Conservation (phyloP, 139 green algal species). For the Auxenochlorella pyrenoidosa region DNA sequence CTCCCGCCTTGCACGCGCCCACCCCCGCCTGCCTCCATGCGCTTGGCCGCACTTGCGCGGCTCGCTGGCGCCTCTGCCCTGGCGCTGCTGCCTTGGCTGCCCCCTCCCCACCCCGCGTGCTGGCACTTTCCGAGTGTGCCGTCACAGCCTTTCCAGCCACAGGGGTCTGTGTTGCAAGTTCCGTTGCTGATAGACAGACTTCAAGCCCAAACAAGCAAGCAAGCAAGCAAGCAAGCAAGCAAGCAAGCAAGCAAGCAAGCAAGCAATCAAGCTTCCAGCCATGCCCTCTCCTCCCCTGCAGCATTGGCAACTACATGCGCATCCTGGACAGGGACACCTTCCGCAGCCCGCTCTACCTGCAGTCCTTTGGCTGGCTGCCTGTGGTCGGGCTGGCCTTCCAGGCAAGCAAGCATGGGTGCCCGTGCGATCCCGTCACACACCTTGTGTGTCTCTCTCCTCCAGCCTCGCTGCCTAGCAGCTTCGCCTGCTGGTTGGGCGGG, state of each 20-base stretch:
- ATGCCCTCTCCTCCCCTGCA: neutral
- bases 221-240: too few relatives aligned
- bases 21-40: neutral
- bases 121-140: too few relatives aligned
- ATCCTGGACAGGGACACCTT: neutral
- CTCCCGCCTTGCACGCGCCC: neutral
- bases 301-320: conserved; percentile 4
- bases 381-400: conserved; percentile 13
- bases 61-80: neutral
- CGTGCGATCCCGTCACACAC: too few relatives aligned
- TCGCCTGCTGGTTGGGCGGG: neutral
- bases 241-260: too few relatives aligned
- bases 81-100: neutral
- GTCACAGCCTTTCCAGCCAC: too few relatives aligned
- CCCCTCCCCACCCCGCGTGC: too few relatives aligned
- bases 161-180: too few relatives aligned
- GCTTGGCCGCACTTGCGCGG: neutral
- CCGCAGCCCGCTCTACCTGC: conserved; percentile 7
- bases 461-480: neutral
- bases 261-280: too few relatives aligned
- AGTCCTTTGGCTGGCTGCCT: conserved; percentile 13
- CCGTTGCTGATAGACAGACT: too few relatives aligned
- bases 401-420: neutral
- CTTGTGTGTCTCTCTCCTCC: neutral
- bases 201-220: too few relatives aligned